phyloP scores from a whole-genome alignment of 768 basidiomycete species.

The Boletus reticulatus region DNA sequence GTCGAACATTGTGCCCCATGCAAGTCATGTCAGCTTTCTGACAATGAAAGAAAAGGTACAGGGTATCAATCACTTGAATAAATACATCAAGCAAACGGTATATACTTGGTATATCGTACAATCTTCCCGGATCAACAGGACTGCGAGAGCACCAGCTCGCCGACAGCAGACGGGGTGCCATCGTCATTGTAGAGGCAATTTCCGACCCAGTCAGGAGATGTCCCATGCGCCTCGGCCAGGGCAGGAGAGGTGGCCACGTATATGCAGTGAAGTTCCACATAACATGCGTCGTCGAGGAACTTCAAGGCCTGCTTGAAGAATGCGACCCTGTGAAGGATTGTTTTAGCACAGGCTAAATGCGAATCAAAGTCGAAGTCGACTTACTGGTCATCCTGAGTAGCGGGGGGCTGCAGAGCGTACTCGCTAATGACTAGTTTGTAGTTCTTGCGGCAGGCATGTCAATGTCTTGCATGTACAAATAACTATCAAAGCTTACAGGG shows the following conservation, averaged over 20 bases:
- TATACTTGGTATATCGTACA: too few species aligned
- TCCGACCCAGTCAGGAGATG: slow-evolving; percentile 20
- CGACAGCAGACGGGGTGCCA: slow-evolving; percentile 24
- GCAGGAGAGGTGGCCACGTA: slow-evolving; percentile 33
- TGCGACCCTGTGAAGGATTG: slow-evolving; percentile 18
- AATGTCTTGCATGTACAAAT: not conserved
- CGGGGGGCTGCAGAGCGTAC: slow-evolving; percentile 32
- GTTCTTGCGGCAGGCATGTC: slow-evolving; percentile 9
- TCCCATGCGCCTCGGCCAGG: slow-evolving; percentile 21
- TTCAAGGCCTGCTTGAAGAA: slow-evolving; percentile 34
- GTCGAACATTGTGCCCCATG: too few species aligned
- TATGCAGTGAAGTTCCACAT: slow-evolving; percentile 37
- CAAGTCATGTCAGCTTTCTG: too few species aligned
- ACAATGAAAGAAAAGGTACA: too few species aligned
- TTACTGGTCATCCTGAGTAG: slow-evolving; percentile 30
- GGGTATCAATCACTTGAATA: too few species aligned
- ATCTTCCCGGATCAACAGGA: too few species aligned
- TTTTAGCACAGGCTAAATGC: not conserved
- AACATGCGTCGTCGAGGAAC: slow-evolving; percentile 33
- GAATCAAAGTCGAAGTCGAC: slow-evolving; percentile 1
- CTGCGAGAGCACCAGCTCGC: slow-evolving; percentile 17
- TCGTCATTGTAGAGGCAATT: slow-evolving; percentile 33
- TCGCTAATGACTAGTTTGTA: slow-evolving; percentile 30
- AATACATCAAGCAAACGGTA: too few species aligned
- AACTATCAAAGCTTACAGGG: slow-evolving; percentile 17